These are phyloP conservation scores for Haberlea rhodopensis DNA, from an alignment of 257 asterid genomes.

Conservation along the genomic window DNA sequence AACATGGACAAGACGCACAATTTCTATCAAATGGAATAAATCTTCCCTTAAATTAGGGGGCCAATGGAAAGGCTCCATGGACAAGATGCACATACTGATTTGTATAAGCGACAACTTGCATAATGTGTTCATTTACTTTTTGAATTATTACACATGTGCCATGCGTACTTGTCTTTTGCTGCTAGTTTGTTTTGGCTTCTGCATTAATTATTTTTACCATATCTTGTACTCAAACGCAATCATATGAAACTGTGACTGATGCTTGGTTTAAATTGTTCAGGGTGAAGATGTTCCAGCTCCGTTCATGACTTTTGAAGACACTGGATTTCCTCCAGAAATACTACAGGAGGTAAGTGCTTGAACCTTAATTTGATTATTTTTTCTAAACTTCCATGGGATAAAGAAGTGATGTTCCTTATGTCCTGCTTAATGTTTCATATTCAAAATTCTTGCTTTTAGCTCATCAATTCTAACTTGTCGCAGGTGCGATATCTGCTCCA, in stretches of 20 bases:
- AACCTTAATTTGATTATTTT: slow-evolving; percentile 15
- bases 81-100: too few relatives aligned
- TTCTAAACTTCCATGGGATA: slow-evolving; percentile 11
- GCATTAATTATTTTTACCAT: neutral
- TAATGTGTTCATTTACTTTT: too few relatives aligned
- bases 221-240: slow-evolving; percentile 12
- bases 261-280: slow-evolving; percentile 38
- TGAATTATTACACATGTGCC: too few relatives aligned
- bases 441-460: slow-evolving; percentile 48
- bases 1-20: too few relatives aligned
- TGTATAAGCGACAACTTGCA: too few relatives aligned
- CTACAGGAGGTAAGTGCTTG: slow-evolving; percentile 75
- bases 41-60: too few relatives aligned
- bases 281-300: slow-evolving; percentile 94
- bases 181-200: slow-evolving; percentile 5
- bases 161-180: neutral
- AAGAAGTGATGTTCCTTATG: slow-evolving; percentile 18
- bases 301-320: slow-evolving; percentile 84
- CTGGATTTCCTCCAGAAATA: slow-evolving; percentile 90
- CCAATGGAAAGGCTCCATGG: too few relatives aligned
- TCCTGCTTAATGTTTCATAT: slow-evolving; percentile 28
- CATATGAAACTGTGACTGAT: slow-evolving; percentile 25
- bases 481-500: slow-evolving; percentile 99
- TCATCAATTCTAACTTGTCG: slow-evolving; percentile 88
- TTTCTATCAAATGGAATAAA: too few relatives aligned